Evolutionary conservation across 2,329 filamentous ascomycete species (phyloP), one percentile per base, ranked within the genome.

Genomic region (Ceratocystis albifundus): DNA sequence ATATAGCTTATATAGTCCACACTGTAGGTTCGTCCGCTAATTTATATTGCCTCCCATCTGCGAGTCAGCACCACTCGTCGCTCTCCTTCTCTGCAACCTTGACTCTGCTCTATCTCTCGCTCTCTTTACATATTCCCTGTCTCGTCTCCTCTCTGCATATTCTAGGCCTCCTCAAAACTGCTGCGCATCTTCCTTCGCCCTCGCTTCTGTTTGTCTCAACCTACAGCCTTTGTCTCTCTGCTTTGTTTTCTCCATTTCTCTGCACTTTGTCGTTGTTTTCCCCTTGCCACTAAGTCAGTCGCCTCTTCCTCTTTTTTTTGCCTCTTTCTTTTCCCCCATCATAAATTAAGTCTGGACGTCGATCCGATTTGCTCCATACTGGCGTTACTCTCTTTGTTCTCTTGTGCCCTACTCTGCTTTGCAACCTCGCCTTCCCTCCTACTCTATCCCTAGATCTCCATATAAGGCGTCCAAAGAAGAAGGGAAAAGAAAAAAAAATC

Each of bases 201-300:
- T 62, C 65, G 65, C 62, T 61, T 32, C 55, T 59, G 61, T 8
- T 36, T 63, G 22, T 62, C 61, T 62, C 36, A 62, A 59, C 20
- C 28, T 59, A 59, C 55, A 59, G 55, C 30, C 55, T 59, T 59
- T 63, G 44, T 63, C 22, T 36, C 20, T 44, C 25, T 50, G 36
- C 17, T 17, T 63, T 63, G 28, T 63, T 41, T 61, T 65, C 50
- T 65, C 53, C 4, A 15, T 61, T 41, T 61, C 28, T 20, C 55
- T 59, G 28, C 55, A 59, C 25, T 59, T 36, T 20, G 55, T 28
- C 28, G 28, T 36, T 59, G 55, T 48, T 65, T 61, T 65, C 50
- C 22, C 48, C 30, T 61, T 25, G 53, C 55, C 53, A 63, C 61
- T 50, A 46, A 41, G 17, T 48, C 25, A 30, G 36, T 48, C 45